Conservation (phyloP, 2,329 filamentous ascomycete genomes). For the Colletotrichum chrysophilum region DNA sequence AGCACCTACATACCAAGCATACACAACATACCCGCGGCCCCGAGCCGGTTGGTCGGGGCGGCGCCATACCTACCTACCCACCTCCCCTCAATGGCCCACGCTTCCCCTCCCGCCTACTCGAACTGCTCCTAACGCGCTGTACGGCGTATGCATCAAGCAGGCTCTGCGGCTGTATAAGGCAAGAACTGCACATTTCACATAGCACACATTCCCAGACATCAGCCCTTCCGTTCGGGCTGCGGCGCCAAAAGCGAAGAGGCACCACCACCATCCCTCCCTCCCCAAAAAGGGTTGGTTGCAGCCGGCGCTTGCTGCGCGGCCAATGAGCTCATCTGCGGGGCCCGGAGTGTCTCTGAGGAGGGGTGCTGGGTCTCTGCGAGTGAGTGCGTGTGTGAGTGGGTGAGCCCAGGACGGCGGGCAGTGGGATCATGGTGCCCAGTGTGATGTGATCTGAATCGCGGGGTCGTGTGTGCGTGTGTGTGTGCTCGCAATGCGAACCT, state of each 20-base stretch:
- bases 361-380: neutral
- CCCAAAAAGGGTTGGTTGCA: neutral
- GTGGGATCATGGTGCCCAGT: neutral
- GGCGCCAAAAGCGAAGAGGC: neutral
- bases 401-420: slow-evolving; percentile 11
- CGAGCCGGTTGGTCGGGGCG: slow-evolving; percentile 7
- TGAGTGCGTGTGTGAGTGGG: neutral
- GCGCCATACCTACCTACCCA: neutral
- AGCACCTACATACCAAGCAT: neutral
- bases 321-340: slow-evolving; percentile 4
- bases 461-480: neutral
- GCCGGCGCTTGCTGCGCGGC: slow-evolving; percentile 1
- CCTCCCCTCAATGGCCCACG: neutral
- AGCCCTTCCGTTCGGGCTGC: neutral
- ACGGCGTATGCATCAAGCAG: neutral
- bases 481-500: neutral
- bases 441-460: slow-evolving; percentile 17
- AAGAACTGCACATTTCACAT: neutral
- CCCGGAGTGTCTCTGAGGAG: neutral
- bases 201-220: neutral
- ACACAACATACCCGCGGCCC: neutral
- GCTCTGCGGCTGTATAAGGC: neutral
- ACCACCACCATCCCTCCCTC: neutral
- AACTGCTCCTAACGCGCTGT: neutral
- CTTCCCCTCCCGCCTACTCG: neutral